phyloP scores from a whole-genome alignment of 192 early-diverging fungal genomes.

The Podila horticola region DNA sequence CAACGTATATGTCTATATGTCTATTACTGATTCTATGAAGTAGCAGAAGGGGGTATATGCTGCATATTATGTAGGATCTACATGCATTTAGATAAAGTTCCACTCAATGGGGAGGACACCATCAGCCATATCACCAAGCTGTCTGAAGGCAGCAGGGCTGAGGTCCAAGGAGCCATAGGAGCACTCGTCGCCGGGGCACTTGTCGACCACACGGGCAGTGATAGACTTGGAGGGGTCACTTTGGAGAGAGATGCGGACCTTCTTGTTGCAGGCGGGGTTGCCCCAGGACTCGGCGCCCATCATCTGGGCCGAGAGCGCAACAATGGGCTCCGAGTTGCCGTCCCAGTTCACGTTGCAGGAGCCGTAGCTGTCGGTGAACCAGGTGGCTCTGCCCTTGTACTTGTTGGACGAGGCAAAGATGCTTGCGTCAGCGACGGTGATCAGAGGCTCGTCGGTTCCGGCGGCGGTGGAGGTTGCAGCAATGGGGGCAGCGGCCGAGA shows the following conservation, averaged over 20 bases:
- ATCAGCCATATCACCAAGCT: slow-evolving; percentile 41
- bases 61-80: not conserved
- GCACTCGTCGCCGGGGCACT: no score
- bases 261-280: slow-evolving; percentile 46
- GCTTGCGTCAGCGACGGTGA: not conserved
- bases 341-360: slow-evolving; percentile 47
- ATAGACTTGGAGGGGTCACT: slow-evolving; percentile 27
- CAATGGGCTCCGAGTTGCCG: slow-evolving; percentile 36
- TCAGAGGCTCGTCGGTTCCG: not conserved
- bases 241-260: slow-evolving; percentile 28
- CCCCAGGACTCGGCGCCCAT: slow-evolving; percentile 47
- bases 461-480: not conserved
- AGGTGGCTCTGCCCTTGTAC: not conserved
- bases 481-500: not conserved
- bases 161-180: slow-evolving; percentile 45
- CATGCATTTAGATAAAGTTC: slow-evolving; percentile 27
- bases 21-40: not conserved
- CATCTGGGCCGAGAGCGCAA: slow-evolving; percentile 52
- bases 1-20: not conserved
- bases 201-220: no score
- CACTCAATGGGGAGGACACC: slow-evolving; percentile 55
- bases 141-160: slow-evolving; percentile 45
- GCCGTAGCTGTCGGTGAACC: slow-evolving; percentile 33
- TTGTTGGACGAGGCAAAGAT: not conserved
- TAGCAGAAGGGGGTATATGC: not conserved